phyloP scores from a whole-genome alignment of 2,329 filamentous ascomycete species.

The Beauveria sp. region DNA sequence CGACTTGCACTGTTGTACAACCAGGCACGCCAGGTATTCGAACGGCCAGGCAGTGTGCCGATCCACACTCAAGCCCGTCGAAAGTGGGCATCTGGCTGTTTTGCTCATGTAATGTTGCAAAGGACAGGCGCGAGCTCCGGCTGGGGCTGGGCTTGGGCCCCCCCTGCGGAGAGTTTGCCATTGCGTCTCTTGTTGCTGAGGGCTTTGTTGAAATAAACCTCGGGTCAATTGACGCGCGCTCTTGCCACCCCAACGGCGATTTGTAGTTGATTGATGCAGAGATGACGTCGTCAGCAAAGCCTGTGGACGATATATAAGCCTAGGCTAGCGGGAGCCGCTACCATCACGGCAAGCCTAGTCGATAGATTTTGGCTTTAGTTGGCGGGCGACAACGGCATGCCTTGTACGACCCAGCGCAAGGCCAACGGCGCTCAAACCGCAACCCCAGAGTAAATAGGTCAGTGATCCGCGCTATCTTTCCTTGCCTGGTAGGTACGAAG shows the following conservation, averaged over 20 bases:
- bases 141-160: not conserved
- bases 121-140: not conserved
- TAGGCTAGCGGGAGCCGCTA: not conserved
- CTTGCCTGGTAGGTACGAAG: not conserved
- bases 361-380: conserved; percentile 7
- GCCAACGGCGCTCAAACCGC: conserved; percentile 2
- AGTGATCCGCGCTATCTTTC: not conserved
- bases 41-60: not conserved
- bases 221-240: not conserved
- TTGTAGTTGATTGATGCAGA: not conserved
- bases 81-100: not conserved
- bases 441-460: not conserved
- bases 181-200: not conserved
- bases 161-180: not conserved
- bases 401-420: not conserved
- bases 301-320: not conserved
- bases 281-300: not conserved
- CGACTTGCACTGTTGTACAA: not conserved
- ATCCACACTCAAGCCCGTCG: not conserved
- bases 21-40: not conserved
- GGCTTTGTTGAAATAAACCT: not conserved
- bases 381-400: not conserved
- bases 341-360: not conserved
- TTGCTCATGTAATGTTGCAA: conserved; percentile 1
- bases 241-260: not conserved